Conservation (phyloP, 2,329 filamentous ascomycete genomes). For the Epichloe coenophiala region DNA sequence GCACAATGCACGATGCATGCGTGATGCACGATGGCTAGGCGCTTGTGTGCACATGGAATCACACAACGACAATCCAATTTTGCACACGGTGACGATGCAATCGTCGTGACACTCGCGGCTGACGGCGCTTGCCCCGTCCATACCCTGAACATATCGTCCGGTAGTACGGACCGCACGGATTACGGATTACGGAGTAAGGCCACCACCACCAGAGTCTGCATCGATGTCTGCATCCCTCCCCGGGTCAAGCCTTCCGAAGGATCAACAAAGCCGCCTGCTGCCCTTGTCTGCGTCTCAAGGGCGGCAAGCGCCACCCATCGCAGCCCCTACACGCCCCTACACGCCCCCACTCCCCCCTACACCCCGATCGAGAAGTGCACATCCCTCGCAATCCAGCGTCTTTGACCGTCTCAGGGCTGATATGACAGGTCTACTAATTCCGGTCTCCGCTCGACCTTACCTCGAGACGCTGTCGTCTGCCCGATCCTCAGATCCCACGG, state of each 20-base stretch:
- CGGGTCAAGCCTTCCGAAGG: constrained; percentile 2
- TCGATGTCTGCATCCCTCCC: background rate
- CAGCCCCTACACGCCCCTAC: background rate
- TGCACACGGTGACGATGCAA: background rate
- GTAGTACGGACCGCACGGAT: background rate
- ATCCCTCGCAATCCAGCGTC: constrained; percentile 9
- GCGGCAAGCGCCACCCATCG: constrained; percentile 5
- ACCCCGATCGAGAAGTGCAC: background rate
- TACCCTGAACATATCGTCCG: too few relatives aligned
- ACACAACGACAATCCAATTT: background rate
- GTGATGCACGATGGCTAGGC: too few relatives aligned
- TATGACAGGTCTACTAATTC: constrained; percentile 23
- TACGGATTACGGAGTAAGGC: background rate
- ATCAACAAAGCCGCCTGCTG: background rate
- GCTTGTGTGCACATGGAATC: too few relatives aligned
- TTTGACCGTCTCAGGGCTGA: constrained; percentile 16
- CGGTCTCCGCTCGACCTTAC: constrained; percentile 7
- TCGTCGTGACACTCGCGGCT: background rate
- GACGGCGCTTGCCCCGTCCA: background rate
- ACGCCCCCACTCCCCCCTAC: too few relatives aligned
- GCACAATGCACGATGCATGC: too few relatives aligned
- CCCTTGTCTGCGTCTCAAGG: constrained; percentile 2
- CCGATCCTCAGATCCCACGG: constrained; percentile 12
- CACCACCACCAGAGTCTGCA: background rate
- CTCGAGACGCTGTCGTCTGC: constrained; percentile 13